phyloP scores from a whole-genome alignment of 1,139 yeast genomes.

The Kluyveromyces sp. region DNA sequence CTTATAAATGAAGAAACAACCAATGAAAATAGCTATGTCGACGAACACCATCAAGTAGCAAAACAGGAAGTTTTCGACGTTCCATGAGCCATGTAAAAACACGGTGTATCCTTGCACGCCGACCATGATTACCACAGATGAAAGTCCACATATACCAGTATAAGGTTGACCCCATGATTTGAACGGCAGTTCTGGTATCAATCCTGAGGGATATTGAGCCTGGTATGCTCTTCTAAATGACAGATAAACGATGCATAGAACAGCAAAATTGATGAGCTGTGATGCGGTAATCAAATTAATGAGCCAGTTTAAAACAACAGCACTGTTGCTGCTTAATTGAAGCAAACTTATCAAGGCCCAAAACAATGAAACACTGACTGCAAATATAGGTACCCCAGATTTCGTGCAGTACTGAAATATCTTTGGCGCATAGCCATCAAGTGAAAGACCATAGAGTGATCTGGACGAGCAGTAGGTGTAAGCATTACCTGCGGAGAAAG shows the following conservation, averaged over 20 bases:
- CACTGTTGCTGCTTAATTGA: constrained; percentile 54
- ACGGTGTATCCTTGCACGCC: constrained; percentile 61
- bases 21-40: constrained; percentile 48
- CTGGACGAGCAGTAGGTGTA: constrained; percentile 60
- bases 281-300: constrained; percentile 74
- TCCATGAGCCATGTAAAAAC: constrained; percentile 62
- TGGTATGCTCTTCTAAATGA: constrained; percentile 58
- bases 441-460: constrained; percentile 55
- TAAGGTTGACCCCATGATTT: constrained; percentile 53
- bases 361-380: constrained; percentile 39
- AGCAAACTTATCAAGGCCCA: constrained; percentile 41
- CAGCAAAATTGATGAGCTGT: constrained; percentile 63
- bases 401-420: constrained; percentile 44
- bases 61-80: constrained; percentile 52
- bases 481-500: constrained; percentile 69
- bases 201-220: constrained; percentile 43
- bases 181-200: constrained; percentile 50
- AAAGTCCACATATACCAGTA: constrained; percentile 44
- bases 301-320: constrained; percentile 66
- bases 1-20: constrained; percentile 47
- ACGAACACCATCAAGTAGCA: constrained; percentile 63
- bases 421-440: constrained; percentile 55
- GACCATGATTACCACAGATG: constrained; percentile 46
- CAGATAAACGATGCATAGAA: constrained; percentile 55
- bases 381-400: constrained; percentile 45